phyloP scores from a whole-genome alignment of 495 filamentous ascomycete species.

The Pyronema domesticum region DNA sequence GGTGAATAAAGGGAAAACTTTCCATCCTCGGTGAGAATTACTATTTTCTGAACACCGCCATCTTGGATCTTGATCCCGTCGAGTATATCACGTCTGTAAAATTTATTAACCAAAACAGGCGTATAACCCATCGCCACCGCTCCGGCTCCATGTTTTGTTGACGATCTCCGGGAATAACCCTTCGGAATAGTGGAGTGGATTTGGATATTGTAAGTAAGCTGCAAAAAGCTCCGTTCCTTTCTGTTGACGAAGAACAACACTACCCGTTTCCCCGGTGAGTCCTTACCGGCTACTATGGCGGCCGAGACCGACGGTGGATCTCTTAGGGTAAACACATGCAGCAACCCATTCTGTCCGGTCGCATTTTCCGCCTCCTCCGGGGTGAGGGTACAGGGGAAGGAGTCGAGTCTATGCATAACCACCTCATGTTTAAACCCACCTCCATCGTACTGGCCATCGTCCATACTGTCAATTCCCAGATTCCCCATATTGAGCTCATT shows the following conservation, averaged over 20 bases:
- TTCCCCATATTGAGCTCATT: constrained; percentile 47
- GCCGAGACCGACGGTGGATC: constrained; percentile 39
- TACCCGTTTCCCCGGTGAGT: constrained; percentile 29
- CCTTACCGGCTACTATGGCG: constrained; percentile 26
- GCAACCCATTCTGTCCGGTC: constrained; percentile 24
- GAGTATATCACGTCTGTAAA: constrained; percentile 40
- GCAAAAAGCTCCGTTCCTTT: constrained; percentile 46
- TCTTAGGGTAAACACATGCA: constrained; percentile 42
- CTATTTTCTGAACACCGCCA: constrained; percentile 45
- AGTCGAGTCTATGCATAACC: constrained; percentile 53
- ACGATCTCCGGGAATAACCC: constrained; percentile 17
- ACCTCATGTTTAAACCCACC: constrained; percentile 58
- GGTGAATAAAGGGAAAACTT: constrained; percentile 57
- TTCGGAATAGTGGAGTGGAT: constrained; percentile 19
- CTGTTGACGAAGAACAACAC: constrained; percentile 52
- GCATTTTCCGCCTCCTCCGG: background rate
- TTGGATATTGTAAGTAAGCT: constrained; percentile 42
- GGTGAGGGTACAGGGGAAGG: constrained; percentile 44
- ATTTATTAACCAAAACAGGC: constrained; percentile 13
- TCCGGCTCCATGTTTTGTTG: constrained; percentile 13
- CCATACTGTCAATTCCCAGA: constrained; percentile 22
- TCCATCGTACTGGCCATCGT: constrained; percentile 48
- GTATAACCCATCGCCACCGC: constrained; percentile 19
- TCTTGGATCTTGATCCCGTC: constrained; percentile 63
- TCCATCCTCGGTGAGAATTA: constrained; percentile 49